Percentiles rank a stretch among this genome's conserved stretches.
phyloP scores from a whole-genome alignment of 768 basidiomycete species.

The Leccinum ochraceum region DNA sequence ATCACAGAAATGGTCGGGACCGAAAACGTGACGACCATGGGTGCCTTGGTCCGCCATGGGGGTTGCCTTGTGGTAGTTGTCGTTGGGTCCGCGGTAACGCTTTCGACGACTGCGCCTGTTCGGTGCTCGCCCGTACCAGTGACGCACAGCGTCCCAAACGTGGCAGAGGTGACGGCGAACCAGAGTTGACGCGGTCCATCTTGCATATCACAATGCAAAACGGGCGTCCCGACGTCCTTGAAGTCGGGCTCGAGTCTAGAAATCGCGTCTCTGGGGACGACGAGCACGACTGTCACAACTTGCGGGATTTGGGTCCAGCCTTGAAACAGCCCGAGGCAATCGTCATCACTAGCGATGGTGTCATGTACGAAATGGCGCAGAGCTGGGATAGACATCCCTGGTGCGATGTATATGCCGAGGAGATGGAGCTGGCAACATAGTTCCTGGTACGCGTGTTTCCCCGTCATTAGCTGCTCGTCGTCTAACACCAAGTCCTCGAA shows the following conservation, averaged over 20 bases:
- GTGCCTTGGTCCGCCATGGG: slow-evolving; percentile 16
- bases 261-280: no score
- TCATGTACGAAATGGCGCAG: neutral
- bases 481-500: slow-evolving; percentile 23
- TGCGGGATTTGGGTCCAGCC: no score
- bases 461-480: slow-evolving; percentile 20
- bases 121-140: slow-evolving; percentile 22
- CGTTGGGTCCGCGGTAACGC: neutral
- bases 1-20: slow-evolving; percentile 12
- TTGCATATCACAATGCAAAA: slow-evolving; percentile 24
- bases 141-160: slow-evolving; percentile 22
- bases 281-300: no score
- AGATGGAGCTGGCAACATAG: slow-evolving; percentile 44
- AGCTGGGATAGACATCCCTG: neutral
- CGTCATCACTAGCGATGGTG: neutral
- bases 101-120: slow-evolving; percentile 12
- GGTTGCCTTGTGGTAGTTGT: neutral
- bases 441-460: slow-evolving; percentile 43
- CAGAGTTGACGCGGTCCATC: slow-evolving; percentile 5
- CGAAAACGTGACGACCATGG: slow-evolving; percentile 26
- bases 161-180: slow-evolving; percentile 24
- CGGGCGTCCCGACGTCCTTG: slow-evolving; percentile 6
- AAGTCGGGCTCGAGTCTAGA: neutral
- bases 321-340: no score
- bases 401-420: slow-evolving; percentile 37